phyloP scores from a whole-genome alignment of 2,329 filamentous ascomycete genomes.

The Paecilomyces niveus region DNA sequence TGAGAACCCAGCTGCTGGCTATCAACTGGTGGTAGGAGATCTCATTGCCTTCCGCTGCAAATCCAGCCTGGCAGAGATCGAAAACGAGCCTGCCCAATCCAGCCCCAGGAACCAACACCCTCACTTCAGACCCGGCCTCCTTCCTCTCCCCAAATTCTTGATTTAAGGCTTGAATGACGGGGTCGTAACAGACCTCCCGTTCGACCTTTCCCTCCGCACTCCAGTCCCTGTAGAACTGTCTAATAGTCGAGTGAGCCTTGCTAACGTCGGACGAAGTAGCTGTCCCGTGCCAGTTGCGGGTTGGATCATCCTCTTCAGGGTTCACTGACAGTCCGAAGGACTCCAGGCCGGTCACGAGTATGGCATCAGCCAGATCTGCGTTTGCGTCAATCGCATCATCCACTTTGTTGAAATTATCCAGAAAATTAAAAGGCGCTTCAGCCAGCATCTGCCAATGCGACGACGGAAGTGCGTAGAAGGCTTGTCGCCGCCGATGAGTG shows the following conservation, averaged over 20 bases:
- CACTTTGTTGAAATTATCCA: slow-evolving; percentile 68
- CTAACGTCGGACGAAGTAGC: slow-evolving; percentile 72
- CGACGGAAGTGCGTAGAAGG: slow-evolving; percentile 84
- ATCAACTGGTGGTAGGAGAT: slow-evolving; percentile 97
- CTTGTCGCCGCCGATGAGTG: slow-evolving; percentile 82
- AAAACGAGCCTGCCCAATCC: slow-evolving; percentile 85
- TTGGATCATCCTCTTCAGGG: slow-evolving; percentile 31
- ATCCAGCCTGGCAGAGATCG: slow-evolving; percentile 70
- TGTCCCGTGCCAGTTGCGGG: slow-evolving; percentile 59
- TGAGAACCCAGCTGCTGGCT: slow-evolving; percentile 58
- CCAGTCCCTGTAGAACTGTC: slow-evolving; percentile 96
- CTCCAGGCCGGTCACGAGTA: slow-evolving; percentile 61
- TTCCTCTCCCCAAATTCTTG: slow-evolving; percentile 33
- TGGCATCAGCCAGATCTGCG: slow-evolving; percentile 70
- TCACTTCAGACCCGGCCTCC: slow-evolving; percentile 40
- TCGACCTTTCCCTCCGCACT: slow-evolving; percentile 68
- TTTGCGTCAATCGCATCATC: slow-evolving; percentile 88
- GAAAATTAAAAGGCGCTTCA: slow-evolving; percentile 71
- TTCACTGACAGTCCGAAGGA: slow-evolving; percentile 54
- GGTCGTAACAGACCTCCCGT: slow-evolving; percentile 68
- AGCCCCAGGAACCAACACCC: slow-evolving; percentile 79
- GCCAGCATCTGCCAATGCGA: slow-evolving; percentile 78
- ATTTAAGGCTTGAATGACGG: slow-evolving; percentile 61
- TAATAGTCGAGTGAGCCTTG: slow-evolving; percentile 85
- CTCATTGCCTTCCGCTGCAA: slow-evolving; percentile 78